Evolutionary conservation across 2,329 filamentous ascomycete species (phyloP).

Genomic region (Ophiostoma tasmaniense): DNA sequence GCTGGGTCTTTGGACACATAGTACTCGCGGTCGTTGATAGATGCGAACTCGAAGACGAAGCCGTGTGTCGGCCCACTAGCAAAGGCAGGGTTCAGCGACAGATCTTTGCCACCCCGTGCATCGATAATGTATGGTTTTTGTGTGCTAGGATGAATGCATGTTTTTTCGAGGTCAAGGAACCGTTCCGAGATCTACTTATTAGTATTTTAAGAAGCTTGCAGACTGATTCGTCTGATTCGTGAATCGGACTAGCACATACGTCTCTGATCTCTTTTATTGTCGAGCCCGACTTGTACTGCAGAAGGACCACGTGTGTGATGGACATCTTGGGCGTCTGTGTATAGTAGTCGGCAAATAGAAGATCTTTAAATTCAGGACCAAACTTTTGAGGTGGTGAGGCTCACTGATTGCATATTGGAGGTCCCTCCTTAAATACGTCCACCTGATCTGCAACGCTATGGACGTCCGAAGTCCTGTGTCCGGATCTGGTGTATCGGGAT

Average conservation of each 20-base stretch:
- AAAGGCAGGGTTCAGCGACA: constrained; percentile 44
- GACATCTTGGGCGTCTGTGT: constrained; percentile 9
- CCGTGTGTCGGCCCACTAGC: constrained; percentile 57
- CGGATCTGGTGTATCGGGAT: not conserved
- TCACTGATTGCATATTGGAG: not conserved
- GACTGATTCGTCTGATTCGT: no score
- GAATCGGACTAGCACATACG: not conserved
- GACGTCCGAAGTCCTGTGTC: not conserved
- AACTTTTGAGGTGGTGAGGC: not conserved
- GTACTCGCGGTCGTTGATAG: constrained; percentile 55
- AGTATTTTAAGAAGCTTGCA: not conserved
- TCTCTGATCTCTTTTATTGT: constrained; percentile 8
- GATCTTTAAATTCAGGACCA: not conserved
- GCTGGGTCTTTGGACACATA: constrained; percentile 58
- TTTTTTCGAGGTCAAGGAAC: constrained; percentile 44
- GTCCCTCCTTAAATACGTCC: not conserved
- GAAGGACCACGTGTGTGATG: constrained; percentile 17
- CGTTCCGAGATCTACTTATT: constrained; percentile 25
- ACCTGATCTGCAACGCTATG: not conserved
- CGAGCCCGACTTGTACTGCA: constrained; percentile 14
- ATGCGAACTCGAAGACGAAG: constrained; percentile 61
- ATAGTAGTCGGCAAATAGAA: not conserved
- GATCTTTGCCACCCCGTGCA: constrained; percentile 51
- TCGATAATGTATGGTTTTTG: constrained; percentile 52
- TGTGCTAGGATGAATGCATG: constrained; percentile 53